Percentiles rank a stretch among this genome's conserved stretches.
These are phyloP conservation scores for Mallotus japonicus DNA, from an alignment of 441 rosid genomes.

Conservation along the genomic window DNA sequence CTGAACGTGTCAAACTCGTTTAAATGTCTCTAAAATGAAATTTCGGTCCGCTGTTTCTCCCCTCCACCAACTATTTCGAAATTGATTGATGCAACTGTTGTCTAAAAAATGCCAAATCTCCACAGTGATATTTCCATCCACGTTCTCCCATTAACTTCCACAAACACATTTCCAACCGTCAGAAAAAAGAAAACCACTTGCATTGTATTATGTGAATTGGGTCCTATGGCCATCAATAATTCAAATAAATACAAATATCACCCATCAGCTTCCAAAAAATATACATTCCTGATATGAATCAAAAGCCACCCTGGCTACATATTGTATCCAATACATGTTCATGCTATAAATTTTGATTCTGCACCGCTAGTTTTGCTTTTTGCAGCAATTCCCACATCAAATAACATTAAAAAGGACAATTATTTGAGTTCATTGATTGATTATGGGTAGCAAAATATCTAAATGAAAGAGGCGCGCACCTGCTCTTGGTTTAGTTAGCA, in stretches of 20 bases:
- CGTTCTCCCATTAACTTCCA: neutral
- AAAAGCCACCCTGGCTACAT: neutral
- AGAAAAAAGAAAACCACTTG: neutral
- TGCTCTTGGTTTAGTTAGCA: neutral
- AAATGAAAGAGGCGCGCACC: neutral
- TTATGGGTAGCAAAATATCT: constrained; percentile 3
- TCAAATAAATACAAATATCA: neutral
- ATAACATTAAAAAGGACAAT: neutral
- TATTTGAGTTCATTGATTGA: constrained; percentile 3
- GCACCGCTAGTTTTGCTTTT: constrained; percentile 9
- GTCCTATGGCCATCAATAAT: constrained; percentile 9
- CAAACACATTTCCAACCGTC: constrained; percentile 8
- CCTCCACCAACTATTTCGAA: neutral
- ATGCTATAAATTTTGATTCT: neutral
- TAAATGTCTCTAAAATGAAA: neutral
- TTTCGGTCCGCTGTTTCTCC: neutral
- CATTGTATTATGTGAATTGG: neutral
- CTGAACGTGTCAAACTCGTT: constrained; percentile 5
- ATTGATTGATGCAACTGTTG: constrained; percentile 5
- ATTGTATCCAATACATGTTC: no score
- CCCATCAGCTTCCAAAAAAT: neutral
- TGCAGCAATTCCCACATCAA: neutral
- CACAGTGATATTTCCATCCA: constrained; percentile 6
- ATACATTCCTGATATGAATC: neutral
- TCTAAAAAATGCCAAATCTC: neutral